Evolutionary conservation across 257 asterid genomes (phyloP), one percentile per base, ranked within the genome.

Genomic region (Fraxinus americana): DNA sequence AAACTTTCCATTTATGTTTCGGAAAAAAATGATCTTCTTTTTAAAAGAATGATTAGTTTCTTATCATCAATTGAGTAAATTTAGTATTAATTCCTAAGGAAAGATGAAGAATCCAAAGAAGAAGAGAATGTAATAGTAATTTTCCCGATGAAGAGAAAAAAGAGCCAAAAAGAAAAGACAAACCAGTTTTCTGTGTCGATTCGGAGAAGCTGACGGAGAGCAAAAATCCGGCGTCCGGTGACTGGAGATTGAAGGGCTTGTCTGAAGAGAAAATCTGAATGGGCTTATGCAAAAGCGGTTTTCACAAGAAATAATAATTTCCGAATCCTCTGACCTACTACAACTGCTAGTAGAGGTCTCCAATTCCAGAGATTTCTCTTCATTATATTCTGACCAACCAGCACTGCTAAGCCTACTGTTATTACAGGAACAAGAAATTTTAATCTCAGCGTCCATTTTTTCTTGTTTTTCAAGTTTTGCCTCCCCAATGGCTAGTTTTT

Each of bases 161-260:
- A 5, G 27, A 73, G 36, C n/a, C 13, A n/a, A 74, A 19, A 4
- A 65, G 30, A 25, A 72, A 68, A 43, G 41, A 80, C 86, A 72
- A 78, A 94, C 98, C 97, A 90, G 86, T 3, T 78, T 77, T 16
- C 59, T 80, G 77, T 45, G 88, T 81, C 92, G 87, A 73, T 57
- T 63, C 11, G 98, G 98, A 63, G 98, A 92, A 8, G 83, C 83
- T 67, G 81, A 84, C 95, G 98, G 97, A 39, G 98, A 86, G 13
- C 76, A 74, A 21, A 88, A 89, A 0, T 87, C 93, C 76, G 98
- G 97, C 61, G 95, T 87, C 72, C 85, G 89, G 80, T 74, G 50
- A 70, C 89, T 87, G 66, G 84, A 75, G 39, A 91, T 81, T 11
- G 96, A 70, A 23, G 70, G 50, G 75, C 85, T 84, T 29, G 80